phyloP scores from a whole-genome alignment of 192 early-diverging fungal species.

The Rhizophagus sp. region DNA sequence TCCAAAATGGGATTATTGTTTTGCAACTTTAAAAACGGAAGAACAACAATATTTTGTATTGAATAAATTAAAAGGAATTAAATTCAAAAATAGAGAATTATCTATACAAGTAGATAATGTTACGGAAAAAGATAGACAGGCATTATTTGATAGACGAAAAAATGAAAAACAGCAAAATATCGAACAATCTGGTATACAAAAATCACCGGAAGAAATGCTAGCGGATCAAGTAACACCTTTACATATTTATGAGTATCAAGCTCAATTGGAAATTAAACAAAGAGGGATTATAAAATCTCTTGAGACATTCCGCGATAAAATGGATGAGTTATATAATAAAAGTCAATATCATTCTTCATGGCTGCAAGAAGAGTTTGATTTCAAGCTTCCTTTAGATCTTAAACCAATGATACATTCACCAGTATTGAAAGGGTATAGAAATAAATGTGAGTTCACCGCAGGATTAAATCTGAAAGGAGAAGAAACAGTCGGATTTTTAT shows the following conservation, averaged over 20 bases:
- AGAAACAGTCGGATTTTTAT: constrained; percentile 62
- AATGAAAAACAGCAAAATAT: constrained; percentile 24
- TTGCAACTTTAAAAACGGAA: not conserved
- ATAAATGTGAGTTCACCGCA: constrained; percentile 78
- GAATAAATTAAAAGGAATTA: constrained; percentile 12
- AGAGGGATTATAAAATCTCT: constrained; percentile 40
- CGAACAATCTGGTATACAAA: constrained; percentile 36
- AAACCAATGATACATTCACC: constrained; percentile 59
- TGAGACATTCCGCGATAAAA: constrained; percentile 38
- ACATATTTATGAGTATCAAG: constrained; percentile 58
- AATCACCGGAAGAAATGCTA: constrained; percentile 60
- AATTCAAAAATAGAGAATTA: constrained; percentile 11
- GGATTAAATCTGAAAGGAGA: constrained; percentile 59
- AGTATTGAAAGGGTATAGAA: constrained; percentile 60
- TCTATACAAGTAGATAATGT: not conserved
- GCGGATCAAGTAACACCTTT: constrained; percentile 74
- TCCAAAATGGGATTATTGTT: constrained; percentile 9
- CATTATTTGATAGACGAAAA: not conserved
- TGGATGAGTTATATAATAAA: constrained; percentile 22
- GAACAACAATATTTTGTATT: not conserved
- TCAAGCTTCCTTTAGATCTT: constrained; percentile 32
- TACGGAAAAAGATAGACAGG: constrained; percentile 7
- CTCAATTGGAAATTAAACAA: constrained; percentile 59
- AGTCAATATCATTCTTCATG: not conserved
- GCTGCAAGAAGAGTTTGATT: constrained; percentile 11